Evolutionary conservation across 129 eudicot genomes (phyloP).

Genomic region (Solidago caesia): DNA sequence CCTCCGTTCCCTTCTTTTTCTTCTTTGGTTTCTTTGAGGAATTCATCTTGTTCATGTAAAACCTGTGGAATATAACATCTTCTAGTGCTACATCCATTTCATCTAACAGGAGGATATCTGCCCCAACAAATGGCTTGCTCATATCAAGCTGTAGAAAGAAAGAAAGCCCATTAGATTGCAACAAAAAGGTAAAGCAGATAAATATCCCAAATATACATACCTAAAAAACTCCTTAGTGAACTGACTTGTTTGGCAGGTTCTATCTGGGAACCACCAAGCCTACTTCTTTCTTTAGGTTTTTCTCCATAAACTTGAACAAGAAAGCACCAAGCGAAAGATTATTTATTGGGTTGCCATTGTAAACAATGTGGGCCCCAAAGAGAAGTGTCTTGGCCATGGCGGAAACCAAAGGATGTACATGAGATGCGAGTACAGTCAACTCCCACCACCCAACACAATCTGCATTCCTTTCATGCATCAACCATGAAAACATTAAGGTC

Average conservation of each 20-base stretch:
- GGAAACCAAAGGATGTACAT: slow-evolving; percentile 91
- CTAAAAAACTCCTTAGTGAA: not conserved
- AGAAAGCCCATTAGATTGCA: not conserved
- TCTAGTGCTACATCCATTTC: slow-evolving; percentile 91
- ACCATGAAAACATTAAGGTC: slow-evolving; percentile 13
- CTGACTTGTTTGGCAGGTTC: slow-evolving; percentile 93
- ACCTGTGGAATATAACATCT: slow-evolving; percentile 89
- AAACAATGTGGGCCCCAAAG: slow-evolving; percentile 88
- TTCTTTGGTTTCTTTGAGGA: slow-evolving; percentile 73
- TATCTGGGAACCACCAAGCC: slow-evolving; percentile 96
- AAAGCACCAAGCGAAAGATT: slow-evolving; percentile 82
- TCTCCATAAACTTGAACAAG: slow-evolving; percentile 96
- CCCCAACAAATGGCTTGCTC: slow-evolving; percentile 76
- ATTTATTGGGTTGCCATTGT: slow-evolving; percentile 80
- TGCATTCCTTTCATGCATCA: slow-evolving; percentile 63
- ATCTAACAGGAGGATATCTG: slow-evolving; percentile 75
- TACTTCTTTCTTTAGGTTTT: slow-evolving; percentile 84
- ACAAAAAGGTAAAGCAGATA: not conserved
- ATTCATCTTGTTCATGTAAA: slow-evolving; percentile 81
- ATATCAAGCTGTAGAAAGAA: slow-evolving; percentile 56
- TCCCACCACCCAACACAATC: slow-evolving; percentile 97
- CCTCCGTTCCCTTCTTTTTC: slow-evolving; percentile 63
- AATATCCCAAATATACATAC: not conserved
- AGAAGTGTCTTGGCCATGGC: slow-evolving; percentile 93
- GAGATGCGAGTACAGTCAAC: slow-evolving; percentile 73